A percentile compares a stretch with the other conserved stretches of the same genome.
phyloP scores from a whole-genome alignment of 495 filamentous ascomycete genomes.

The Hypomontagnella monticulosa region DNA sequence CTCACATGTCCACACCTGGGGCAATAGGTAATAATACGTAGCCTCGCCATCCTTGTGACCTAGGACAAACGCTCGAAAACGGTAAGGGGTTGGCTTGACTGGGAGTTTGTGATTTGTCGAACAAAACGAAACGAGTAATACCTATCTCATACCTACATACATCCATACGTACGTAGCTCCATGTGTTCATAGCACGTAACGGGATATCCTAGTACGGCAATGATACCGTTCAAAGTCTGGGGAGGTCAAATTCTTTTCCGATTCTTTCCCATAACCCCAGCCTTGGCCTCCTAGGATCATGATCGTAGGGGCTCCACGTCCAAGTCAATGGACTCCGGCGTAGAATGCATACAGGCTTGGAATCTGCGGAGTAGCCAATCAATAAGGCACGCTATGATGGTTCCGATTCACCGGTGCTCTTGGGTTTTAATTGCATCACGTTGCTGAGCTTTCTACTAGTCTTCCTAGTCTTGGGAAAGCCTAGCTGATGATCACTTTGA shows the following conservation, averaged over 20 bases:
- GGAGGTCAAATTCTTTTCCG: conserved; percentile 39
- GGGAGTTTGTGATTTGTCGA: conserved; percentile 26
- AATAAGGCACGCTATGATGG: conserved; percentile 10
- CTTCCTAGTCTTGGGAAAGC: conserved; percentile 29
- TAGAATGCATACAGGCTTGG: conserved; percentile 29
- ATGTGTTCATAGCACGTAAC: conserved; percentile 1
- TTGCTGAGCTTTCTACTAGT: conserved; percentile 19
- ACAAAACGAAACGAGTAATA: conserved; percentile 12
- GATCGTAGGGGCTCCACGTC: conserved; percentile 37
- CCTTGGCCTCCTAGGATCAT: conserved; percentile 34
- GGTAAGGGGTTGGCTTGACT: conserved; percentile 11
- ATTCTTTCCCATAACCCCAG: conserved; percentile 42
- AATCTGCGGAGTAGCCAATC: conserved; percentile 46
- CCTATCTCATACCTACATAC: conserved; percentile 15
- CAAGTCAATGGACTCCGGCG: conserved; percentile 19
- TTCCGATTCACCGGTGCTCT: conserved; percentile 32
- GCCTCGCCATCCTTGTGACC: conserved; percentile 44
- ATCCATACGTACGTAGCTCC: not conserved
- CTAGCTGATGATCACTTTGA: conserved; percentile 32
- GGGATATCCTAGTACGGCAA: conserved; percentile 11
- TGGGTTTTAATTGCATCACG: conserved; percentile 33
- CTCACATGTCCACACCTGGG: conserved; percentile 42
- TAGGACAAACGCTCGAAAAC: conserved; percentile 16
- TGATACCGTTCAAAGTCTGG: conserved; percentile 32
- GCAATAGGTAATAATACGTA: conserved; percentile 30